These are phyloP conservation scores for Oryza longistaminata DNA, from an alignment of 176 grass and related monocot genomes.

Conservation along the genomic window DNA sequence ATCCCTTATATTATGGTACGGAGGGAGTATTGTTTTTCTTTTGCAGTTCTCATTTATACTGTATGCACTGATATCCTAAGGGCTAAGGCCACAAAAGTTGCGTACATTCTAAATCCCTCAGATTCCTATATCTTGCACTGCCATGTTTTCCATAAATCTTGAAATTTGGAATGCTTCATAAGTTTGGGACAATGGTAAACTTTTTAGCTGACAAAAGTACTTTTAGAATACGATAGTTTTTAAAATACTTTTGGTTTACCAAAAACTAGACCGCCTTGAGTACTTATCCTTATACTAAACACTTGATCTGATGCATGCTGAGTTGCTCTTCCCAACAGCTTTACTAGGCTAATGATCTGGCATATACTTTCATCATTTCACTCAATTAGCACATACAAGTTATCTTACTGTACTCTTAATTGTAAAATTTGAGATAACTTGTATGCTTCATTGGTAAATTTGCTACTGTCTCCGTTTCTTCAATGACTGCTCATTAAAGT, in stretches of 20 bases:
- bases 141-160: slow-evolving; percentile 1
- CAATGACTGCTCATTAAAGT: not conserved
- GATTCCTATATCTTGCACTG: not conserved
- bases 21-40: not conserved
- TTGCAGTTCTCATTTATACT: not conserved
- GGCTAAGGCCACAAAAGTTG: not conserved
- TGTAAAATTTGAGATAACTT: slow-evolving; percentile 11
- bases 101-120: not conserved
- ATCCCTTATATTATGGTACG: no score
- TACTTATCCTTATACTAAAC: not conserved
- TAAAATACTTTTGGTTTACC: slow-evolving; percentile 8
- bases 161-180: not conserved
- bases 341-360: not conserved
- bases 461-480: not conserved
- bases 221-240: slow-evolving; percentile 7
- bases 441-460: slow-evolving; percentile 17
- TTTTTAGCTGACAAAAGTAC: not conserved
- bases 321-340: not conserved
- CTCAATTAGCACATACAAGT: not conserved
- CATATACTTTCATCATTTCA: slow-evolving; percentile 10
- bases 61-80: not conserved
- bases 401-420: slow-evolving; percentile 2
- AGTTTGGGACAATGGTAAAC: not conserved
- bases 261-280: not conserved
- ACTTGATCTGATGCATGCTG: not conserved